Evolutionary conservation across 108 stramenopile genomes (phyloP), one percentile per base, ranked within the genome.

Genomic region (Skeletonema tropicum): DNA sequence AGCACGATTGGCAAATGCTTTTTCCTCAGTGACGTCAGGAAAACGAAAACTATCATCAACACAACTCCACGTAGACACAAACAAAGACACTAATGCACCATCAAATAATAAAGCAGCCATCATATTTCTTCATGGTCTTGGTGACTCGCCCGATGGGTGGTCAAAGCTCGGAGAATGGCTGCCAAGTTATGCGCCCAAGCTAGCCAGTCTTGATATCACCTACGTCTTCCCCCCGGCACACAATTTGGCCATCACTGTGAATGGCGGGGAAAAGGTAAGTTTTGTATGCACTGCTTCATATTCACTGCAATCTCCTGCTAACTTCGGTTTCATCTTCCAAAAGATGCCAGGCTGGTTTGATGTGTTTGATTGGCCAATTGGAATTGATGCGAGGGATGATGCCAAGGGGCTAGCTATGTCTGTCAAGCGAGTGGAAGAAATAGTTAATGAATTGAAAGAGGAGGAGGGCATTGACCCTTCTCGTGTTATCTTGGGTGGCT

Each of bases 301-400:
- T 29, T 29, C 26, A 29, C 26, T 29, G 26, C 26, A 29, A 29
- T 29, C 26, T 29, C 26, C 26, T 29, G 26, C 26, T 29, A 29
- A 29, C 26, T 29, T 29, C 26, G 26, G 1, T 29, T 1, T 29
- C 26, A 29, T 29, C 26, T 29, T 29, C 2, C 26, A 1, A 29
- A 29, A 29, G 26, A 29, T 29, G 26, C 26, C 26, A 29, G 79
- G 80, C 14, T 81, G 80, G 80, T 76, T 82, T 36, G 82, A 82
- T 80, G 65, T 81, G 13, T 81, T 61, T 19, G 83, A 84, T 46
- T 84, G 83, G 83, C 83, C 83, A 15, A 84, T 84, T 41, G 79
- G 66, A 7, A 57, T 81, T 26, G 70, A 60, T 46, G 74, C 83
- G 59, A 76, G 52, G 31, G 83, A 86, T 62, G 76, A 84, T 42